Conservation (phyloP, 2,329 filamentous ascomycete species). For the Stagonosporopsis cucurbitacearum region DNA sequence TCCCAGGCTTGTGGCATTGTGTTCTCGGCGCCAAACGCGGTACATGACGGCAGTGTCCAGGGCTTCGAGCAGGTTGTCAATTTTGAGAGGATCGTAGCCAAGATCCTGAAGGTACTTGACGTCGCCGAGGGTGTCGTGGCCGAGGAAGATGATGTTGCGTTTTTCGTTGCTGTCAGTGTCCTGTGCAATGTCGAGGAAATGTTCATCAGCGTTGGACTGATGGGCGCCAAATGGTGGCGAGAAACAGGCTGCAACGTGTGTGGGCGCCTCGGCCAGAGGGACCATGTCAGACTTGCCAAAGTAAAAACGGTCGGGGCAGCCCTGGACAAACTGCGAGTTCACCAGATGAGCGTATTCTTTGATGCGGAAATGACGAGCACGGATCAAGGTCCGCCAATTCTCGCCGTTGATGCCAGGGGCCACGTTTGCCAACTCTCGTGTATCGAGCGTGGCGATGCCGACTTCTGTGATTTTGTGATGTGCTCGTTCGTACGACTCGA, state of each 20-base stretch:
- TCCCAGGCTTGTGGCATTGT: constrained; percentile 63
- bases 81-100: constrained; percentile 65
- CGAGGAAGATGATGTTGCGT: constrained; percentile 76
- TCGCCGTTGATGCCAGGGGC: constrained; percentile 67
- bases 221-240: constrained; percentile 59
- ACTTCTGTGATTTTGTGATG: constrained; percentile 79
- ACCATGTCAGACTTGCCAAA: constrained; percentile 72
- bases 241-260: constrained; percentile 62
- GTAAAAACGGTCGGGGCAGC: constrained; percentile 75
- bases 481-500: constrained; percentile 78
- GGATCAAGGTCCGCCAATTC: constrained; percentile 72
- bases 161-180: constrained; percentile 35
- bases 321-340: constrained; percentile 73
- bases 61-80: constrained; percentile 65
- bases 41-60: constrained; percentile 78
- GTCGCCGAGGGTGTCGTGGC: constrained; percentile 74
- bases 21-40: constrained; percentile 64
- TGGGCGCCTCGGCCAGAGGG: constrained; percentile 52
- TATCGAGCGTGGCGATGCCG: constrained; percentile 83
- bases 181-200: constrained; percentile 1
- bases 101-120: constrained; percentile 69
- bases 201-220: constrained; percentile 2
- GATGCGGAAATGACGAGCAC: constrained; percentile 77
- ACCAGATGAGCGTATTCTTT: constrained; percentile 68
- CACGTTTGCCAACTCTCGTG: constrained; percentile 60